Evolutionary conservation across 345 rosid genomes (phyloP).

Genomic region (Eucalyptus guilfoylei): DNA sequence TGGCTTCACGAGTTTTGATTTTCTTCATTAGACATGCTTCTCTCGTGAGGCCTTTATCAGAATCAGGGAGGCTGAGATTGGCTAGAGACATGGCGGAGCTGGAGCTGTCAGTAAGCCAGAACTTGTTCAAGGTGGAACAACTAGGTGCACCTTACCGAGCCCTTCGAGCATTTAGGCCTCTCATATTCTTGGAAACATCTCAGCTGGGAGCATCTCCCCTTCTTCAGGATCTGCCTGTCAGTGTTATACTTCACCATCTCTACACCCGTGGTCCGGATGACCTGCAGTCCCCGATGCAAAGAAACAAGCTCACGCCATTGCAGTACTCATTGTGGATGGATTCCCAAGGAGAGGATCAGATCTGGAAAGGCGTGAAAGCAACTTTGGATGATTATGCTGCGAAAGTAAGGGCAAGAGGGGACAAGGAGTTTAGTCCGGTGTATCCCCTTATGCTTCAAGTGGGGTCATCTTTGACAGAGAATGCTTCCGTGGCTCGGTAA

Average conservation of each 20-base stretch:
- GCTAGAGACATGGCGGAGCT: constrained; percentile 99
- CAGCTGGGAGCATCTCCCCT: constrained; percentile 77
- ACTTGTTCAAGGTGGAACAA: constrained; percentile 92
- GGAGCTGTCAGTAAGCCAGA: constrained; percentile 92
- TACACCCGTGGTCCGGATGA: constrained; percentile 92
- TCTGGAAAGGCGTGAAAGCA: constrained; percentile 94
- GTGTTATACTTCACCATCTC: constrained; percentile 83
- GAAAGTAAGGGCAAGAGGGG: constrained; percentile 75
- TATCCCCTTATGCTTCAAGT: constrained; percentile 89
- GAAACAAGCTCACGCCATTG: constrained; percentile 67
- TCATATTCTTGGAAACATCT: constrained; percentile 85
- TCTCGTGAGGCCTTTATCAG: constrained; percentile 93
- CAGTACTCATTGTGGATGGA: constrained; percentile 97
- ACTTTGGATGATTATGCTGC: constrained; percentile 91
- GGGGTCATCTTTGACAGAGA: constrained; percentile 62
- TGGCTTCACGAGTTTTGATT: constrained; percentile 82
- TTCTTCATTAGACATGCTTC: constrained; percentile 92
- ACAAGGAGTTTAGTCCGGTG: constrained; percentile 94
- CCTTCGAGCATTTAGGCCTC: constrained; percentile 89
- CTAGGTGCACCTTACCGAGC: constrained; percentile 94
- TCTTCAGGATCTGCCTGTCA: constrained; percentile 81
- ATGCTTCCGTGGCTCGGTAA: constrained; percentile 2
- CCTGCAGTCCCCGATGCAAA: constrained; percentile 76
- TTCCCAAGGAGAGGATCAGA: constrained; percentile 93
- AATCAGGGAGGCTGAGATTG: constrained; percentile 95